Conservation (phyloP, 2,329 filamentous ascomycete species). For the Exophiala oligosperma region DNA sequence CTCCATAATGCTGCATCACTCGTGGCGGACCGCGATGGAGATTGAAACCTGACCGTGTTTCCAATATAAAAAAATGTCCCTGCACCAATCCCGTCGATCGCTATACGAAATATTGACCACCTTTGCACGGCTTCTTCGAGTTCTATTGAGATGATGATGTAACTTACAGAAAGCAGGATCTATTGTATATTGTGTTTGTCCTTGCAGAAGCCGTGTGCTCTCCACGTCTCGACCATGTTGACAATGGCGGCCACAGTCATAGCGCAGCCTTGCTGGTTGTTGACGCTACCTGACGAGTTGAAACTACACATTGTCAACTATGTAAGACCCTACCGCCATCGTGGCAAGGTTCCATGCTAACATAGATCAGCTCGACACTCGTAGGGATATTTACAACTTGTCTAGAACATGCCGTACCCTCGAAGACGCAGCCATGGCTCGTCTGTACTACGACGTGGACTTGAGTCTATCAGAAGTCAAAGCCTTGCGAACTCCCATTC, state of each 20-base stretch:
- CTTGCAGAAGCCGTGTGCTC: neutral
- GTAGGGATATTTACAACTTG: constrained; percentile 29
- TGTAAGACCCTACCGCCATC: constrained; percentile 15
- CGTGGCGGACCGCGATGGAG: neutral
- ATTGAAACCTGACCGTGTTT: neutral
- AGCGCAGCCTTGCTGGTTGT: constrained; percentile 23
- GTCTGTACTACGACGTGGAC: constrained; percentile 26
- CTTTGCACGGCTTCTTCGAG: no score
- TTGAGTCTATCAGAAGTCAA: constrained; percentile 17
- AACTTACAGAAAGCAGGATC: no score
- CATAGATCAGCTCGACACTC: constrained; percentile 19
- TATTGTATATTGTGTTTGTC: neutral
- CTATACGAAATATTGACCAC: no score
- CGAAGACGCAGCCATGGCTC: constrained; percentile 24
- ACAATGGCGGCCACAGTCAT: neutral
- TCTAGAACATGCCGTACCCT: constrained; percentile 27
- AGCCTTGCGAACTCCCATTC: constrained; percentile 7
- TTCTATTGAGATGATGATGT: no score
- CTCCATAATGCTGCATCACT: neutral
- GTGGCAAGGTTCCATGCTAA: constrained; percentile 7
- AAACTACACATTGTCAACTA: constrained; percentile 28
- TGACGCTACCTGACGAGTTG: constrained; percentile 26
- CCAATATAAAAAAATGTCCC: no score
- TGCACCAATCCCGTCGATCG: no score
- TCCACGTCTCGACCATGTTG: constrained; percentile 8